Evolutionary conservation across 2,329 filamentous ascomycete species (phyloP).

Genomic region (Penicillium sp.): DNA sequence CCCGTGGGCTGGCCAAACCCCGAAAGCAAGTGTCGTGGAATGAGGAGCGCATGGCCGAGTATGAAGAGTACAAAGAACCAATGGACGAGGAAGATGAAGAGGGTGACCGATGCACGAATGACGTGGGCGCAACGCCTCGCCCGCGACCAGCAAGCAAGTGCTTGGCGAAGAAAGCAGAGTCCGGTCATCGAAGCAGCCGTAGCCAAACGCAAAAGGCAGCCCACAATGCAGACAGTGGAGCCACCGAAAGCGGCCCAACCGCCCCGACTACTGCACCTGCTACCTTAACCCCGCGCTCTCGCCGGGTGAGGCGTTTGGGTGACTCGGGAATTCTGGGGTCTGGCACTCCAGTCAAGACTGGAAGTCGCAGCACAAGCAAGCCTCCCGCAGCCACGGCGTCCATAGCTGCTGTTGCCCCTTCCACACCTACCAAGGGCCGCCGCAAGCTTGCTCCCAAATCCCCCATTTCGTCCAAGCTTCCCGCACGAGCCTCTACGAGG

Average conservation of each 20-base stretch:
- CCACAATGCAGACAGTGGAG: constrained; percentile 8
- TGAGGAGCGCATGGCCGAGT: constrained; percentile 35
- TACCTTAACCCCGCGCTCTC: constrained; percentile 27
- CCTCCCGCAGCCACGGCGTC: constrained; percentile 13
- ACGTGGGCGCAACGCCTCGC: constrained; percentile 17
- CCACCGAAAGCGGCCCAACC: constrained; percentile 11
- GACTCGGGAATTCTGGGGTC: constrained; percentile 22
- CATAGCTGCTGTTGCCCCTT: constrained; percentile 13
- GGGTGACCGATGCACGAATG: constrained; percentile 14
- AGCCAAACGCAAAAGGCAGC: constrained; percentile 19
- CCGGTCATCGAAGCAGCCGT: constrained; percentile 23
- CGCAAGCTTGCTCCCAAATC: constrained; percentile 36
- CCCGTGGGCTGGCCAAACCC: constrained; percentile 7
- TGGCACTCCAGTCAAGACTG: constrained; percentile 21
- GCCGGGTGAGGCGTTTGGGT: constrained; percentile 32
- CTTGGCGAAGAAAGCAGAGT: constrained; percentile 22
- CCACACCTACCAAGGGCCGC: constrained; percentile 28
- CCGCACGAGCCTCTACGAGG: constrained; percentile 19
- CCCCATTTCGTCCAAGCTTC: constrained; percentile 21
- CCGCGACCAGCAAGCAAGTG: constrained; percentile 16
- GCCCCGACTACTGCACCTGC: constrained; percentile 20
- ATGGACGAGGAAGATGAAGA: constrained; percentile 13
- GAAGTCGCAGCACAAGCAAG: constrained; percentile 19
- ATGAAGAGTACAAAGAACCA: constrained; percentile 25
- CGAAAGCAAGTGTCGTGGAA: constrained; percentile 39